A percentile compares a stretch with the other conserved stretches of the same genome.
Conservation (phyloP, 371 early-diverging fungal genomes). For the Dichotomocladium elegans region DNA sequence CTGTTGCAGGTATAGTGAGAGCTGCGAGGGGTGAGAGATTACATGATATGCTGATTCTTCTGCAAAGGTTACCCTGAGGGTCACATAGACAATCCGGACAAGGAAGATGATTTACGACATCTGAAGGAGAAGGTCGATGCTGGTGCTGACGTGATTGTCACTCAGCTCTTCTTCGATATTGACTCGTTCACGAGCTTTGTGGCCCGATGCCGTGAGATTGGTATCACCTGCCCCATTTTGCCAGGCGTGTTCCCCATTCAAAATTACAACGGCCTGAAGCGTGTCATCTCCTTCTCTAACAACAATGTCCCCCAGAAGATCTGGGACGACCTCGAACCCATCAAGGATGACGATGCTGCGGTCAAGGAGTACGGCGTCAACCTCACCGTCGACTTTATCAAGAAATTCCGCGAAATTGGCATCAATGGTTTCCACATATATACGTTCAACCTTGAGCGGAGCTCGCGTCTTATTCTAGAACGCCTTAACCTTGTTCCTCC, state of each 20-base stretch:
- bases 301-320: slow-evolving; percentile 83
- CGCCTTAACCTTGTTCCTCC: slow-evolving; percentile 73
- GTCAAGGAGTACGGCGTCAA: slow-evolving; percentile 92
- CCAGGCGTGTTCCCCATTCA: slow-evolving; percentile 97
- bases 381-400: slow-evolving; percentile 79
- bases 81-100: slow-evolving; percentile 68
- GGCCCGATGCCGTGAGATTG: slow-evolving; percentile 67
- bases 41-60: neutral
- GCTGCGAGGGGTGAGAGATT: neutral
- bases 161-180: slow-evolving; percentile 93
- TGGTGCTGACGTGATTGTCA: slow-evolving; percentile 90
- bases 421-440: slow-evolving; percentile 77
- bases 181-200: slow-evolving; percentile 82
- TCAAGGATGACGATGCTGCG: slow-evolving; percentile 95
- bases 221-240: slow-evolving; percentile 84
- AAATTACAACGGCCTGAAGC: slow-evolving; percentile 78
- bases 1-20: slow-evolving; percentile 73
- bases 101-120: slow-evolving; percentile 70
- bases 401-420: slow-evolving; percentile 65
- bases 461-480: slow-evolving; percentile 82
- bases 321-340: slow-evolving; percentile 80
- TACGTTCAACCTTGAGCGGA: slow-evolving; percentile 89
- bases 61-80: slow-evolving; percentile 82
- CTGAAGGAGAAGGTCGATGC: slow-evolving; percentile 89
- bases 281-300: slow-evolving; percentile 83